Evolutionary conservation across 2,329 filamentous ascomycete genomes (phyloP).

Genomic region (Calonectria montana): DNA sequence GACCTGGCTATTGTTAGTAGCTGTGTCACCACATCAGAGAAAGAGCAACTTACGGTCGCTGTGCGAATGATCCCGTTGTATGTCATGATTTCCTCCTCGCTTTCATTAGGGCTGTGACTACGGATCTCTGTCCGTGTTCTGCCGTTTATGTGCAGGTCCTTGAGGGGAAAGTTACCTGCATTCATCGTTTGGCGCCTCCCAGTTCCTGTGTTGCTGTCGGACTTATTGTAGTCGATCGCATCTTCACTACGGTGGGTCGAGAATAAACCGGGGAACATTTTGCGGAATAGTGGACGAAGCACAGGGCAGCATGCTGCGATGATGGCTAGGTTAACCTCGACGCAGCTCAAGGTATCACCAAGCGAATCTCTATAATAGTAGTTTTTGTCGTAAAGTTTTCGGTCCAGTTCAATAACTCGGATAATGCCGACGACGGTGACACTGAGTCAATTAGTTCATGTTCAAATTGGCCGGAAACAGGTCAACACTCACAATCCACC

Average conservation of each 20-base stretch:
- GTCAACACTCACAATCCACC: conserved; percentile 48
- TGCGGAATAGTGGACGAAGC: conserved; percentile 31
- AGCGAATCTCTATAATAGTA: conserved; percentile 41
- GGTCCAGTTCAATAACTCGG: conserved; percentile 43
- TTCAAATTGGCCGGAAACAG: too few relatives aligned
- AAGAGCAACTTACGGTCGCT: conserved; percentile 20
- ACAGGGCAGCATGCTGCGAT: conserved; percentile 50
- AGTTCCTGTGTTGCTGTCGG: conserved; percentile 13
- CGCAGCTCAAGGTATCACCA: conserved; percentile 45
- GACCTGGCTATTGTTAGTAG: conserved; percentile 13
- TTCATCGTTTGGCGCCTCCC: conserved; percentile 12
- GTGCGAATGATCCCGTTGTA: conserved; percentile 38
- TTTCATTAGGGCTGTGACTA: conserved; percentile 34
- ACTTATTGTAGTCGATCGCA: conserved; percentile 22
- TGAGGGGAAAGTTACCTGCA: conserved; percentile 22
- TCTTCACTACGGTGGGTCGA: conserved; percentile 26
- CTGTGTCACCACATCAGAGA: accelerated
- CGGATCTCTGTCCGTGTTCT: conserved; percentile 35
- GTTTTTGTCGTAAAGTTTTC: conserved; percentile 29
- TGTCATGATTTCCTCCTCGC: conserved; percentile 41
- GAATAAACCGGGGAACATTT: conserved; percentile 38
- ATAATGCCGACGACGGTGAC: conserved; percentile 48
- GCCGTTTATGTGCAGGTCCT: conserved; percentile 23
- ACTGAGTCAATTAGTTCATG: conserved; percentile 27
- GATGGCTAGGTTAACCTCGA: conserved; percentile 53